A percentile compares a stretch with the other conserved stretches of the same genome.
Evolutionary conservation across 148 eudicot species (phyloP).

Genomic region (Simmondsia chinensis): DNA sequence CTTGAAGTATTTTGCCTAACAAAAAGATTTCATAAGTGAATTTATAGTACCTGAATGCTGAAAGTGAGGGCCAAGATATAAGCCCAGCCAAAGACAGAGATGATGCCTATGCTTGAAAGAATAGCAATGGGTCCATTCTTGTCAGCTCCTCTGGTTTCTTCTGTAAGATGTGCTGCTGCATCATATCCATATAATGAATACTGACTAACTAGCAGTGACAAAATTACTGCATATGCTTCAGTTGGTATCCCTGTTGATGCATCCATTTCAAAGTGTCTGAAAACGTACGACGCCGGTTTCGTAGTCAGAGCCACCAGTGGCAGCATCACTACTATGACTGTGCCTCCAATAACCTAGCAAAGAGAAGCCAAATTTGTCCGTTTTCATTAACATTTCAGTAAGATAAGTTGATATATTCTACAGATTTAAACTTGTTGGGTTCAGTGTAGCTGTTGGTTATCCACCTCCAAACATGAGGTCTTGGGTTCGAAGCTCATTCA

Average conservation of each 20-base stretch:
- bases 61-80: slow-evolving; percentile 59
- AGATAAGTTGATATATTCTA: too few species aligned
- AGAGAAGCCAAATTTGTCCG: background rate
- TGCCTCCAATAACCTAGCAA: slow-evolving; percentile 43
- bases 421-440: too few species aligned
- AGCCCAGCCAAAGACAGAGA: slow-evolving; percentile 56
- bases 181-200: slow-evolving; percentile 62
- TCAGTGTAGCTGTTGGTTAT: too few species aligned
- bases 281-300: slow-evolving; percentile 53
- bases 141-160: slow-evolving; percentile 64
- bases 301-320: slow-evolving; percentile 50
- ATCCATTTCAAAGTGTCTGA: slow-evolving; percentile 37
- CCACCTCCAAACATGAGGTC: too few species aligned
- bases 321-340: slow-evolving; percentile 46
- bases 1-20: too few species aligned
- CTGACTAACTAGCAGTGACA: slow-evolving; percentile 53
- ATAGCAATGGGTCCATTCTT: slow-evolving; percentile 61
- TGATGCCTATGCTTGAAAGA: slow-evolving; percentile 51
- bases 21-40: too few species aligned
- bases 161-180: slow-evolving; percentile 65
- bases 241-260: slow-evolving; percentile 39
- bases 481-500: too few species aligned
- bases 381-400: background rate
- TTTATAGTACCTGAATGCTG: slow-evolving; percentile 48
- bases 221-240: slow-evolving; percentile 35